A percentile compares a stretch with the other conserved stretches of the same genome.
Evolutionary conservation across 805 yeast species (phyloP).

Genomic region (Hanseniaspora valbyensis): DNA sequence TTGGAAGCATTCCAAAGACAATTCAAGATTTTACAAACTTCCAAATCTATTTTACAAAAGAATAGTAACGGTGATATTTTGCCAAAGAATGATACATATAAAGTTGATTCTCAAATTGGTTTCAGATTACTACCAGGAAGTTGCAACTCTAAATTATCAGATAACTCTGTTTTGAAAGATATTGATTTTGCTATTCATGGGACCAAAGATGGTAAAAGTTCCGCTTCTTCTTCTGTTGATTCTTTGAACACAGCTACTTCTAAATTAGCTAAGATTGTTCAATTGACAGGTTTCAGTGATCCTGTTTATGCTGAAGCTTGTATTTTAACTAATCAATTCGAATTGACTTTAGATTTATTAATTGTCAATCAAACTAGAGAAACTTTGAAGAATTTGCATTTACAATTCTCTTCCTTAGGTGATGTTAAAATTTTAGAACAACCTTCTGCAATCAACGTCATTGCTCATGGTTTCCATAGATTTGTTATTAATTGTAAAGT

Average conservation of each 20-base stretch:
- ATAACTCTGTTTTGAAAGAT: slow-evolving; percentile 45
- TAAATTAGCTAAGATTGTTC: slow-evolving; percentile 76
- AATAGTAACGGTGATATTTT: slow-evolving; percentile 40
- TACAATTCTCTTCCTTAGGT: slow-evolving; percentile 92
- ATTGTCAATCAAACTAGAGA: slow-evolving; percentile 88
- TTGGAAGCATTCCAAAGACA: slow-evolving; percentile 71
- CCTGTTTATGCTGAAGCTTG: slow-evolving; percentile 97
- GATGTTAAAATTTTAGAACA: slow-evolving; percentile 89
- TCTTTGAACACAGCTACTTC: slow-evolving; percentile 31
- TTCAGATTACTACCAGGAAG: slow-evolving; percentile 66
- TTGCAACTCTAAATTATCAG: slow-evolving; percentile 28
- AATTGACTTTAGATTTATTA: slow-evolving; percentile 85
- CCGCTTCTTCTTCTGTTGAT: slow-evolving; percentile 28
- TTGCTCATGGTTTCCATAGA: slow-evolving; percentile 95
- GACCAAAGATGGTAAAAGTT: slow-evolving; percentile 40
- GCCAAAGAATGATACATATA: slow-evolving; percentile 53
- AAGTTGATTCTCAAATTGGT: slow-evolving; percentile 59
- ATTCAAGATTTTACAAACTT: slow-evolving; percentile 34
- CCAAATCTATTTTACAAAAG: slow-evolving; percentile 26
- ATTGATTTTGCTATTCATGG: slow-evolving; percentile 41
- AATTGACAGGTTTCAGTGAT: slow-evolving; percentile 95
- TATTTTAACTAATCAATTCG: slow-evolving; percentile 91
- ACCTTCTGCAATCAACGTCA: slow-evolving; percentile 79
- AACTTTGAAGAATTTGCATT: slow-evolving; percentile 80
- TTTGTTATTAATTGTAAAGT: slow-evolving; percentile 84